phyloP scores from a whole-genome alignment of 2,329 filamentous ascomycete species.

The Arthrobotrys entomopaga region DNA sequence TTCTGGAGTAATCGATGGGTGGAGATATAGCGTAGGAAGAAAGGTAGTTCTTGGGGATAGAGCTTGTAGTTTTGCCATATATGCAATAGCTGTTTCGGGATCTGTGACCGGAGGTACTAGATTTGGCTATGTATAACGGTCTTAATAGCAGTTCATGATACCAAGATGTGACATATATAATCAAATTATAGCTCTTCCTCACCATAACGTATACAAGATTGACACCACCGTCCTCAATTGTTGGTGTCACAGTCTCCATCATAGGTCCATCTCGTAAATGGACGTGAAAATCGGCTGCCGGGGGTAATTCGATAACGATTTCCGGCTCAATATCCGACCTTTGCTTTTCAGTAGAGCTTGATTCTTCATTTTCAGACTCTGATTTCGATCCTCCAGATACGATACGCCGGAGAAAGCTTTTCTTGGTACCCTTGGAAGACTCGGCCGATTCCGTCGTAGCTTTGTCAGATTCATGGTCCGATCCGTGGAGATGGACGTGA shows the following conservation, averaged over 20 bases:
- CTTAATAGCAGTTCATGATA: neutral
- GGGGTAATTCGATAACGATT: conserved; percentile 57
- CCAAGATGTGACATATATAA: neutral
- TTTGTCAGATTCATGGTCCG: conserved; percentile 29
- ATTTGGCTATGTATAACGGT: conserved; percentile 67
- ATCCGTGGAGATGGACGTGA: conserved; percentile 36
- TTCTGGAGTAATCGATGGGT: conserved; percentile 73
- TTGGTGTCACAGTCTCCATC: conserved; percentile 70
- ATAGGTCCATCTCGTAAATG: conserved; percentile 75
- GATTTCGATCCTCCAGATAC: conserved; percentile 36
- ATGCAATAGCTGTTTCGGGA: conserved; percentile 72
- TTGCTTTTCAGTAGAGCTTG: neutral
- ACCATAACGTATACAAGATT: conserved; percentile 71
- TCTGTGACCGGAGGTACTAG: conserved; percentile 72
- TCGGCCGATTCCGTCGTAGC: conserved; percentile 12
- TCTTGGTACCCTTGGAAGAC: conserved; percentile 12
- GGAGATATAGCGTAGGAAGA: conserved; percentile 78
- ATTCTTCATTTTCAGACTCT: conserved; percentile 27
- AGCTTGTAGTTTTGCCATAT: conserved; percentile 71
- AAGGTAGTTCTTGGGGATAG: conserved; percentile 73
- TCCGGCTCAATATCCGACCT: conserved; percentile 30
- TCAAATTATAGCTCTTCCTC: conserved; percentile 53
- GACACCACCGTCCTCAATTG: conserved; percentile 71
- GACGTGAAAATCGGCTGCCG: conserved; percentile 63
- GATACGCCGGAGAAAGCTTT: conserved; percentile 39